Conservation (phyloP, 1,139 yeast species). For the Taphrina communis region DNA sequence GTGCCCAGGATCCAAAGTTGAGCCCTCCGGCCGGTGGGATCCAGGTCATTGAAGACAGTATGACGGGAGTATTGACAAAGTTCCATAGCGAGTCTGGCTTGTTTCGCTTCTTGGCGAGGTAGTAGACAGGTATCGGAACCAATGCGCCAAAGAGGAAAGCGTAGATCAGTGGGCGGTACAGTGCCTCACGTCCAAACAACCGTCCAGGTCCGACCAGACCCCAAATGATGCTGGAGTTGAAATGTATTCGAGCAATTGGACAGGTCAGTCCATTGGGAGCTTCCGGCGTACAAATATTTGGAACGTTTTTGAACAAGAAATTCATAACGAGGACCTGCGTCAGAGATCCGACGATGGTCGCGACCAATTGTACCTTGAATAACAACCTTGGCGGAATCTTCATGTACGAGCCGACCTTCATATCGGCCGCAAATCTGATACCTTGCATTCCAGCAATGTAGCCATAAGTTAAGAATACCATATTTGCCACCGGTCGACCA, state of each 20-base stretch:
- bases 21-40: conserved; percentile 64
- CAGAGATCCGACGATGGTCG: conserved; percentile 50
- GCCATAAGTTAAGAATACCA: conserved; percentile 57
- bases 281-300: conserved; percentile 50
- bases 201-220: conserved; percentile 66
- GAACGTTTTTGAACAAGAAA: conserved; percentile 59
- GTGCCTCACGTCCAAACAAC: conserved; percentile 51
- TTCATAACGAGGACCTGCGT: conserved; percentile 62
- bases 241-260: conserved; percentile 55
- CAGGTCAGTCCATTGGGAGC: conserved; percentile 51
- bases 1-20: conserved; percentile 58
- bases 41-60: conserved; percentile 60
- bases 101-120: conserved; percentile 42
- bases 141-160: conserved; percentile 63
- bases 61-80: conserved; percentile 58
- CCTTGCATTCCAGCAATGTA: conserved; percentile 64
- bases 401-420: conserved; percentile 68
- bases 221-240: conserved; percentile 59
- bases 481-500: conserved; percentile 66
- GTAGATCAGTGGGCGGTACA: conserved; percentile 48
- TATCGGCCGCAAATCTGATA: conserved; percentile 61
- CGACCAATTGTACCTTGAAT: conserved; percentile 60
- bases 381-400: conserved; percentile 67
- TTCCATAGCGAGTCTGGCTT: conserved; percentile 29
- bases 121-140: conserved; percentile 57